Evolutionary conservation across 2,329 filamentous ascomycete species (phyloP), one percentile per base, ranked within the genome.

Genomic region (Cadophora gregata): DNA sequence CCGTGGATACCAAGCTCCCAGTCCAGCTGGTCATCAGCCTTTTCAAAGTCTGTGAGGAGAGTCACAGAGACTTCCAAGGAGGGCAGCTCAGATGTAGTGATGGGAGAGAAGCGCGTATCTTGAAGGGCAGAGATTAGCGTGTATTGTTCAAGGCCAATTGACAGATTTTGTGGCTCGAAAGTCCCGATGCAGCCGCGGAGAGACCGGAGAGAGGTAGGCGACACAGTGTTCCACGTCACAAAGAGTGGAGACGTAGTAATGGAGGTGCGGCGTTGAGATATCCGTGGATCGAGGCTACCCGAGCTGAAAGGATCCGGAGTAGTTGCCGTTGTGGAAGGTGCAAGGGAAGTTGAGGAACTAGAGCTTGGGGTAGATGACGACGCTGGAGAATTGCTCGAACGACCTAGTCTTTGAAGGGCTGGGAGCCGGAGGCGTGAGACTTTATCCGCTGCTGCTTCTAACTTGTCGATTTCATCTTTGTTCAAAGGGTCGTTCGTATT

Each of bases 181-280:
- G 95, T 99, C 72, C 96, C 96, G 77, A 99, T 98, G 83, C 96
- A 99, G 67, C 96, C 96, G 67, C 96, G 90, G 50, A 99, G 86
- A 27, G 85, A 86, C 78, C 81, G 65, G 56, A 64, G 64, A 24
- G 69, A 74, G 14, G 75, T 76, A 25, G 82, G 79, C 8, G 86
- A 88, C 63, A 93, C 73, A 0, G 87, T 93, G 81, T 97, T 97
- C 94, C 95, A 98, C 8, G 75, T 77, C 59, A 99, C 92, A 78
- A 98, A 98, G 47, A 98, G 85, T 0, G 95, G 95, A 69, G 89
- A 88, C 50, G 86, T 84, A 65, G 79, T 79, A 72, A 79, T 76
- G 68, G 59, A 62, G 42, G 38, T 63, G 8, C 62, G 31, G 45
- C 70, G 69, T 53, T 75, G 74, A 19, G 69, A 67, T 21, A 71